Evolutionary conservation across 2,329 filamentous ascomycete species (phyloP), one percentile per base, ranked within the genome.

Genomic region (Penicillium carneum): DNA sequence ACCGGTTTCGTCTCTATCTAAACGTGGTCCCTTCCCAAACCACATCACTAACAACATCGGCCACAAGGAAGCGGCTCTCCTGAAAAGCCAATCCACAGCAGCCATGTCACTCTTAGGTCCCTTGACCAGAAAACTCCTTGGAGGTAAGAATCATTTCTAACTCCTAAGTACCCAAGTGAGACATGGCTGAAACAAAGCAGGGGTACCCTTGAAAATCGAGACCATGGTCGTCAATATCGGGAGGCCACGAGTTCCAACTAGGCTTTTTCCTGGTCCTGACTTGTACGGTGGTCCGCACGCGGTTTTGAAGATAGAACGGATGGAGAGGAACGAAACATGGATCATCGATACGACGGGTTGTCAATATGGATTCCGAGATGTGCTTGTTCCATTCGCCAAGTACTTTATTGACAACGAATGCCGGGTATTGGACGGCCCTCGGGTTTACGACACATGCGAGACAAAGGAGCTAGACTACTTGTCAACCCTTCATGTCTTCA

Each of bases 21-120:
- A 54, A 18, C 52, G 33, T 1, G 33, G 16, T 14, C 42, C 33
- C n/a, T 56, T 56, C 52, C 42, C 52, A 18, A 34, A 9, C 33
- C 14, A 56, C 11, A 5, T 48, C 20, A 48, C 42, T 4, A 16
- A 29, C 16, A 48, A 39, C 12, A 10, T 36, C 33, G 20, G 20
- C 7, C 42, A 56, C 23, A 56, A 48, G 33, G 20, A 38, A 16
- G 52, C 42, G n/a, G 52, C 42, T 33, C 43, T 56, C 8, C 6
- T 48, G 6, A 29, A 56, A 9, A 31, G 34, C n/a, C 52, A 56
- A 36, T 48, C 31, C 6, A 56, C 42, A 31, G 34, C 52, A 39
- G 52, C 42, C 36, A 45, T 26, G 11, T 10, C 31, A 3, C 42
- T 55, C 20, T 48, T 55, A 7, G 52, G 42, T 9, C 52, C 52